Conservation (phyloP, 169 alveolate genomes). For the Besnoitia besnoiti region DNA sequence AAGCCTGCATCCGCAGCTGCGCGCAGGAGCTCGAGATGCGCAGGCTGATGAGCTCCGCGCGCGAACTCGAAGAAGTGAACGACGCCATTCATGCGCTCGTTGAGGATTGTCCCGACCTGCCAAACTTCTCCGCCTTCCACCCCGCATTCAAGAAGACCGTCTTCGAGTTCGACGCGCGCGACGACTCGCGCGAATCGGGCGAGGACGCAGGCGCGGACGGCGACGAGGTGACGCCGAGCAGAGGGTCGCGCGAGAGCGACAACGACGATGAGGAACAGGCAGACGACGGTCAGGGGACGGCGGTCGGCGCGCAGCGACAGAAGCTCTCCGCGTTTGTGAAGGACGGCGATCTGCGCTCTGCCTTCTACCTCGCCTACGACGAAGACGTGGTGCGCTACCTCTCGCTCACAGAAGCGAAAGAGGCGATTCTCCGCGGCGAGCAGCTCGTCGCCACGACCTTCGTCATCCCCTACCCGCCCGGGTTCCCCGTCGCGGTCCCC, state of each 20-base stretch:
- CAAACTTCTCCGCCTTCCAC: slow-evolving; percentile 70
- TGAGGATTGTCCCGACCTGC: slow-evolving; percentile 56
- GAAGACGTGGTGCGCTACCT: slow-evolving; percentile 71
- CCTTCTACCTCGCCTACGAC: slow-evolving; percentile 74
- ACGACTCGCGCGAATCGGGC: neutral
- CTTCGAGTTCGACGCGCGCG: neutral
- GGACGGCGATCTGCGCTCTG: slow-evolving; percentile 74
- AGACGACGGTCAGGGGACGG: neutral
- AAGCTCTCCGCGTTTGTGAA: slow-evolving; percentile 32
- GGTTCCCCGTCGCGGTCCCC: slow-evolving; percentile 76
- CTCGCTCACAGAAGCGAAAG: slow-evolving; percentile 58
- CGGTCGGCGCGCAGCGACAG: neutral
- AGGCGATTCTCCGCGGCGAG: slow-evolving; percentile 36
- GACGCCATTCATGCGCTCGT: slow-evolving; percentile 3
- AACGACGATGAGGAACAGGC: neutral
- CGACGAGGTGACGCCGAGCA: neutral
- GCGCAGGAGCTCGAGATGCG: slow-evolving; percentile 61
- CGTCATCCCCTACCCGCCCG: slow-evolving; percentile 78
- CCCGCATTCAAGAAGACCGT: neutral
- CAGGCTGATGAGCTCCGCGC: slow-evolving; percentile 48
- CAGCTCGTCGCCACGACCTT: slow-evolving; percentile 72
- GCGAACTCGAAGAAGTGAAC: slow-evolving; percentile 44
- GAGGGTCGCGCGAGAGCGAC: neutral
- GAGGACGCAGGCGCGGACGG: neutral
- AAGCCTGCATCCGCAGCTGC: slow-evolving; percentile 67